Percentiles rank a stretch among this genome's conserved stretches.
phyloP scores from a whole-genome alignment of 2,329 filamentous ascomycete species.

The Colletotrichum chrysophilum region DNA sequence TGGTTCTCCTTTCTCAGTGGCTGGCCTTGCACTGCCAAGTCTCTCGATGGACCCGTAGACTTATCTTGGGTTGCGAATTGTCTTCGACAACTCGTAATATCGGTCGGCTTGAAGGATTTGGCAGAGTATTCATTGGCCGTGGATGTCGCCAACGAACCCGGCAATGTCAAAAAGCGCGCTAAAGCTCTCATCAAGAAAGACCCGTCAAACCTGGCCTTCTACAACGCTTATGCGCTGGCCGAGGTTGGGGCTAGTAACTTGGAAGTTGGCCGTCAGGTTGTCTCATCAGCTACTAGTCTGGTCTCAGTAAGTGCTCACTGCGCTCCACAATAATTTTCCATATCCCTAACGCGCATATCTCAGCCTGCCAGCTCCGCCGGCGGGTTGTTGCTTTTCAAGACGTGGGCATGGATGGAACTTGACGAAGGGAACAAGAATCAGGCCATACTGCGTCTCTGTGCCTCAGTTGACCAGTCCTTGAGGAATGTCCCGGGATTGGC shows the following conservation, averaged over 20 bases:
- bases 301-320: constrained; percentile 31
- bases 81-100: constrained; percentile 62
- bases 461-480: constrained; percentile 35
- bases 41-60: constrained; percentile 37
- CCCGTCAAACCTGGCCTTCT: constrained; percentile 69
- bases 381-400: constrained; percentile 53
- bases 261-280: constrained; percentile 66
- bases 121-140: constrained; percentile 76
- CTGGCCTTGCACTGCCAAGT: constrained; percentile 25
- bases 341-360: neutral
- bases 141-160: constrained; percentile 59
- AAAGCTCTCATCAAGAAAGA: constrained; percentile 76
- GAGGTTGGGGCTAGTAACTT: constrained; percentile 65
- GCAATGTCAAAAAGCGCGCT: constrained; percentile 69
- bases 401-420: constrained; percentile 74
- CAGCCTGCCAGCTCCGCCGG: constrained; percentile 2
- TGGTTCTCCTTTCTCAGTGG: constrained; percentile 51
- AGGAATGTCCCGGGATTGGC: constrained; percentile 22
- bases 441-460: constrained; percentile 46
- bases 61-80: constrained; percentile 54
- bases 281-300: constrained; percentile 64
- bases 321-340: neutral
- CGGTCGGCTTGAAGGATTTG: constrained; percentile 53
- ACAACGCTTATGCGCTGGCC: constrained; percentile 79
- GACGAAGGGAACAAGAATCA: constrained; percentile 36